phyloP scores from a whole-genome alignment of 1,139 yeast species.

The Pichia inconspicua region DNA sequence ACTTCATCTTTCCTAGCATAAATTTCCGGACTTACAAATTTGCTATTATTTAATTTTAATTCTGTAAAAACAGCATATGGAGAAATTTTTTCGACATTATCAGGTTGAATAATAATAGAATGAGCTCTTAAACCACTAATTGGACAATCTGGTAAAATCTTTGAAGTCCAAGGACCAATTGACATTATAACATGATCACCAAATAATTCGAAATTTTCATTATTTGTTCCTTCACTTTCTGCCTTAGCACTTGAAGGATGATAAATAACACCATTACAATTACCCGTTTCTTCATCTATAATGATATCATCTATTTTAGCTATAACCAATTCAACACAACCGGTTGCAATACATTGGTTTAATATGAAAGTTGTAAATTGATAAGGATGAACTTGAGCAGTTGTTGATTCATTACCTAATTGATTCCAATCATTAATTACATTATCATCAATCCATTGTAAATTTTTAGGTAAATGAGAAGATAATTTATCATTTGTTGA shows the following conservation, averaged over 20 bases:
- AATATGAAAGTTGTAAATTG: conserved; percentile 78
- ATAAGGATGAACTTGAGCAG: conserved; percentile 96
- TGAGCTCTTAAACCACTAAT: conserved; percentile 90
- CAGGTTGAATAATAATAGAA: conserved; percentile 84
- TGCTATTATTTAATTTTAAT: conserved; percentile 54
- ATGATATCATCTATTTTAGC: conserved; percentile 74
- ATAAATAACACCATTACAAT: conserved; percentile 59
- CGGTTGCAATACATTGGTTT: conserved; percentile 73
- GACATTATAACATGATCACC: conserved; percentile 79
- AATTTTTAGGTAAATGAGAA: conserved; percentile 51
- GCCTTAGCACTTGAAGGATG: conserved; percentile 49
- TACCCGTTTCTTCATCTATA: conserved; percentile 54
- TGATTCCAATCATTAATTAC: conserved; percentile 69
- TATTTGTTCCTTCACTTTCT: conserved; percentile 27
- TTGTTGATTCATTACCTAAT: conserved; percentile 78
- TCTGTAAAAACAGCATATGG: conserved; percentile 96
- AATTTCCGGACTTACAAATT: conserved; percentile 82
- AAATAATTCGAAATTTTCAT: conserved; percentile 33
- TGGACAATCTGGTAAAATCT: conserved; percentile 83
- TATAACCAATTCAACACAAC: conserved; percentile 73
- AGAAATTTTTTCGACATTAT: conserved; percentile 58
- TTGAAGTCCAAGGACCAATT: conserved; percentile 96
- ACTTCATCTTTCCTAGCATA: conserved; percentile 95
- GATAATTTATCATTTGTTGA: conserved; percentile 19
- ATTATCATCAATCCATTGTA: conserved; percentile 73